Evolutionary conservation across 768 basidiomycete genomes (phyloP).

Genomic region (Suillus alpinus): DNA sequence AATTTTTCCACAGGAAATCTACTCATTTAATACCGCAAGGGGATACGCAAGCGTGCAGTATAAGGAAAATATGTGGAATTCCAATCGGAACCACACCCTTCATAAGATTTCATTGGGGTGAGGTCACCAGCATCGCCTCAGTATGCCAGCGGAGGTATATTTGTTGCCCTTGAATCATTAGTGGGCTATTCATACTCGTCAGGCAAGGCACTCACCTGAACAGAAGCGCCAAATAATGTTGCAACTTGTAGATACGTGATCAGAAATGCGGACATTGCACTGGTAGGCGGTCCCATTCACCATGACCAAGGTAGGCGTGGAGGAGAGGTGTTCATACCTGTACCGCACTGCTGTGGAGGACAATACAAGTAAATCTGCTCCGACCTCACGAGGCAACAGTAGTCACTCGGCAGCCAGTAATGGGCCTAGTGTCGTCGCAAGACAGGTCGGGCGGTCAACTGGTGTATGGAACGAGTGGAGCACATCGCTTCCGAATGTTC

Average conservation of each 20-base stretch:
- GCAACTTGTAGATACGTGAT: neutral
- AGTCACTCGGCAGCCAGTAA: neutral
- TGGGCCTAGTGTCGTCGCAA: neutral
- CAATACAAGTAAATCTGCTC: neutral
- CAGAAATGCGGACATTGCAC: neutral
- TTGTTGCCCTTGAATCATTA: neutral
- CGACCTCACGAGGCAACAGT: neutral
- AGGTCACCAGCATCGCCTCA: neutral
- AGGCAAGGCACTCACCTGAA: neutral
- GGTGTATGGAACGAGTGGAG: neutral
- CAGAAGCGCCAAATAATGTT: neutral
- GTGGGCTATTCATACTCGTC: neutral
- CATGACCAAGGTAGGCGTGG: neutral
- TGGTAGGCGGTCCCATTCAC: neutral
- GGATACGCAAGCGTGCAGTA: neutral
- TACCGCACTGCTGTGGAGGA: neutral
- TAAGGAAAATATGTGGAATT: neutral
- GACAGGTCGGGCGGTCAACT: neutral
- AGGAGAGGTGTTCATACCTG: neutral
- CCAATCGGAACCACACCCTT: neutral
- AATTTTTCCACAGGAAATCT: neutral
- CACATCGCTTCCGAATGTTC: neutral
- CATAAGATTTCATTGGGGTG: neutral
- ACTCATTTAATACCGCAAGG: neutral
- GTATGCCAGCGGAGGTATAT: neutral